A percentile compares a stretch with the other conserved stretches of the same genome.
These are phyloP conservation scores for Camellia sinensis DNA, from an alignment of 148 eudicot species.

Conservation along the genomic window DNA sequence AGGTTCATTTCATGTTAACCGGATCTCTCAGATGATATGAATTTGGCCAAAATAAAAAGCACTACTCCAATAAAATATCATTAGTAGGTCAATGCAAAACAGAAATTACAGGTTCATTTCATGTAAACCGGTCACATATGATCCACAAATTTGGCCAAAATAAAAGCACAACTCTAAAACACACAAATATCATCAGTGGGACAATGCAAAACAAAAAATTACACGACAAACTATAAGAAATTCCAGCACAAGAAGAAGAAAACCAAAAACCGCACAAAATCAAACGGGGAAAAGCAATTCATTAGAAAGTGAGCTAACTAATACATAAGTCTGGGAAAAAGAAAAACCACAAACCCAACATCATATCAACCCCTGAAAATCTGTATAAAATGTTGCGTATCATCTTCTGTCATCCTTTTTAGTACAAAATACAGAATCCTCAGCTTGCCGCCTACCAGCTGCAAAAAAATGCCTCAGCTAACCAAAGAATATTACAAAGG, in stretches of 20 bases:
- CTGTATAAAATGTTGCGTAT: not conserved
- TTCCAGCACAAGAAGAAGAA: not conserved
- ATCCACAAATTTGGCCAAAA: too few relatives aligned
- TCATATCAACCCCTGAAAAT: not conserved
- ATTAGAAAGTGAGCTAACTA: not conserved
- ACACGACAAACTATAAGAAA: not conserved
- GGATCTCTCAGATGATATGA: too few relatives aligned
- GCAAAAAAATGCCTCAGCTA: conserved; percentile 46
- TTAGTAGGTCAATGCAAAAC: too few relatives aligned
- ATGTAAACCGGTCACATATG: too few relatives aligned
- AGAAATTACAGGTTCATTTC: too few relatives aligned
- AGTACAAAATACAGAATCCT: conserved; percentile 11
- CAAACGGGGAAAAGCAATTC: not conserved
- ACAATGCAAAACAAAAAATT: not conserved
- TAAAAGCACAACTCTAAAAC: too few relatives aligned
- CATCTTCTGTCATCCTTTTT: not conserved
- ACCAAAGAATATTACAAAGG: conserved; percentile 34
- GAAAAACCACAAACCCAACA: not conserved
- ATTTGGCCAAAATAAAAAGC: too few relatives aligned
- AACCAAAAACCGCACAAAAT: not conserved
- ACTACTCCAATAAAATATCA: too few relatives aligned
- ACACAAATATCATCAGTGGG: too few relatives aligned
- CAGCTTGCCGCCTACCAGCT: conserved; percentile 38
- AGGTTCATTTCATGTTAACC: too few relatives aligned
- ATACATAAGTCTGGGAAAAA: not conserved